Evolutionary conservation across 345 rosid species (phyloP), one percentile per base, ranked within the genome.

Genomic region (rapeseed (Brassica napus)): DNA sequence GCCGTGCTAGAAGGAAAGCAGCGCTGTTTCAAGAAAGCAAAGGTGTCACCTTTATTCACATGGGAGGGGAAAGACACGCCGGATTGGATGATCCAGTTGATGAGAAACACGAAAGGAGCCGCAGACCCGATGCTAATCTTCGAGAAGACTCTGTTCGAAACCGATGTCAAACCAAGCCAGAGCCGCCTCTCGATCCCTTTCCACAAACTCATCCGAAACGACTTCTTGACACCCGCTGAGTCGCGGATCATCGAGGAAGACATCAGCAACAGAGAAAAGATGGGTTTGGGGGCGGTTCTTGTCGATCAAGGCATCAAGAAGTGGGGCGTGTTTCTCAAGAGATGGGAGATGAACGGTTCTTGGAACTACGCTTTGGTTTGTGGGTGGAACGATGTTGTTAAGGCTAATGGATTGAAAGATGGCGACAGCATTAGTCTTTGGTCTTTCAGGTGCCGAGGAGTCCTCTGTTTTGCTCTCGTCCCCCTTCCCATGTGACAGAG

Each of bases 101-200:
- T 58, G 63, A 58, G 31, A 24, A 3, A 0, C 63, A 23, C 26
- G 6, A 23, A 23, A 8, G 63, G 63, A 58, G 63, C 31, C 0
- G 1, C 11, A 26, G 66, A 55, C 12, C 37, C 37, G 58, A 64
- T 5, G 11, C 66, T 71, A 2, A 71, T 71, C 21, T 70, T 23
- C 34, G 59, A 52, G 31, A 77, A 24, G 65, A 5, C 1, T 9
- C n/a, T 77, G 23, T n/a, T 12, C 31, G 1, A 30, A 2, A 52
- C 31, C 2, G 81, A 77, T 55, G 75, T 64, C 5, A 11, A 26
- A 9, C 8, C 42, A 3, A 1, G n/a, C 0, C n/a, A 23, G 18
- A 3, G 61, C 47, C 81, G 81, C 64, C 81, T 77, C 81, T 77
- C 34, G 0, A 63, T 77, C 37, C 76, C 76, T 47, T 63, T 31